Conservation (phyloP, 2,329 filamentous ascomycete genomes). For the Thelonectria discophora region DNA sequence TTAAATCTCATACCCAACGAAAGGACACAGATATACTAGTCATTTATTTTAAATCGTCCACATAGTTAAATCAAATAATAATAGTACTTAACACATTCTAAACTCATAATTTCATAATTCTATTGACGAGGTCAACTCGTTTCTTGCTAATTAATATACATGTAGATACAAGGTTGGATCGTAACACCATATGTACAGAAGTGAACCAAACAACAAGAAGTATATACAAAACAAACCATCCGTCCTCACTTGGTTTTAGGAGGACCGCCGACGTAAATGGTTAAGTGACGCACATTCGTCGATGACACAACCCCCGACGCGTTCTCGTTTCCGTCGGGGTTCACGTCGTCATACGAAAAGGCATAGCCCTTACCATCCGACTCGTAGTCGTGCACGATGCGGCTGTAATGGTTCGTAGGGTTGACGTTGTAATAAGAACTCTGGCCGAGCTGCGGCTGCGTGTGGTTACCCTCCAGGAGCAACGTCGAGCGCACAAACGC, state of each 20-base stretch:
- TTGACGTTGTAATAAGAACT: conserved; percentile 55
- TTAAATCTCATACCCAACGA: too few species aligned
- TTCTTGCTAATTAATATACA: too few species aligned
- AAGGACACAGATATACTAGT: too few species aligned
- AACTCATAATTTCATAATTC: too few species aligned
- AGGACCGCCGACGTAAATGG: conserved; percentile 41
- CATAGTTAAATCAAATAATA: too few species aligned
- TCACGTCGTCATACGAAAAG: conserved; percentile 75
- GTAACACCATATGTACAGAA: not conserved
- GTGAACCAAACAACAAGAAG: not conserved
- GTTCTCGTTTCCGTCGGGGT: conserved; percentile 63
- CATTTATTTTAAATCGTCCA: too few species aligned
- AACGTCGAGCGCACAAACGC: conserved; percentile 60
- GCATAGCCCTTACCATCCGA: conserved; percentile 69
- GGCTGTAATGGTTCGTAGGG: conserved; percentile 64
- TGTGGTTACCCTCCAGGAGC: conserved; percentile 55
- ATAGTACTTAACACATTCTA: too few species aligned
- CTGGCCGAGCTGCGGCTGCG: conserved; percentile 52
- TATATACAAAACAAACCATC: not conserved
- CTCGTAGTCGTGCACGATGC: conserved; percentile 68
- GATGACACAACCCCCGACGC: conserved; percentile 51
- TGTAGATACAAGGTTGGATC: not conserved
- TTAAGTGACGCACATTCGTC: conserved; percentile 38
- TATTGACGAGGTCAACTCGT: too few species aligned
- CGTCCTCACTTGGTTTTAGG: not conserved